phyloP scores from a whole-genome alignment of 495 filamentous ascomycete species.

The Hyphodiscus hymeniophilus region DNA sequence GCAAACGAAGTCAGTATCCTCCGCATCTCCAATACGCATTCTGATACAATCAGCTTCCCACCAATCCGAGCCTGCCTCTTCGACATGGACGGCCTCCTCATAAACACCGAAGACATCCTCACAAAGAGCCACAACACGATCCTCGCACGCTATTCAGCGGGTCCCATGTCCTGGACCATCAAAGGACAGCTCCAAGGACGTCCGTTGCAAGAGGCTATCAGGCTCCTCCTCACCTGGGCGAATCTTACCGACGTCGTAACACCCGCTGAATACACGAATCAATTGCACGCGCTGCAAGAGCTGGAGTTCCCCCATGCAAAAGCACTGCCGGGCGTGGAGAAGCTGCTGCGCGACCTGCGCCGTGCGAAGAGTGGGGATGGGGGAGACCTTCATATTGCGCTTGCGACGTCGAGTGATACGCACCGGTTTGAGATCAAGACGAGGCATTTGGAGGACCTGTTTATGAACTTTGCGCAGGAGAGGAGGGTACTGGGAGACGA shows the following conservation, averaged over 20 bases:
- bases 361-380: constrained; percentile 11
- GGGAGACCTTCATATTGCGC: neutral
- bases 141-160: constrained; percentile 25
- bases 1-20: no score
- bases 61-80: constrained; percentile 38
- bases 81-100: constrained; percentile 36
- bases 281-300: constrained; percentile 21
- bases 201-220: neutral
- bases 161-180: constrained; percentile 2
- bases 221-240: constrained; percentile 25
- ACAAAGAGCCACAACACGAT: constrained; percentile 27
- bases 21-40: no score
- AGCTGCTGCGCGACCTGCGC: constrained; percentile 26
- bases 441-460: neutral
- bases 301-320: constrained; percentile 25
- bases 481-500: constrained; percentile 30
- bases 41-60: constrained; percentile 28
- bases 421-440: constrained; percentile 3
- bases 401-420: neutral
- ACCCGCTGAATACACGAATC: constrained; percentile 24
- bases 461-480: constrained; percentile 9
- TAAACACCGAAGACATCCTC: constrained; percentile 37
- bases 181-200: constrained; percentile 4
- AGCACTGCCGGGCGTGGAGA: constrained; percentile 29
- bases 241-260: constrained; percentile 28